phyloP scores from a whole-genome alignment of 495 filamentous ascomycete genomes.

The Penicillium nucicola region DNA sequence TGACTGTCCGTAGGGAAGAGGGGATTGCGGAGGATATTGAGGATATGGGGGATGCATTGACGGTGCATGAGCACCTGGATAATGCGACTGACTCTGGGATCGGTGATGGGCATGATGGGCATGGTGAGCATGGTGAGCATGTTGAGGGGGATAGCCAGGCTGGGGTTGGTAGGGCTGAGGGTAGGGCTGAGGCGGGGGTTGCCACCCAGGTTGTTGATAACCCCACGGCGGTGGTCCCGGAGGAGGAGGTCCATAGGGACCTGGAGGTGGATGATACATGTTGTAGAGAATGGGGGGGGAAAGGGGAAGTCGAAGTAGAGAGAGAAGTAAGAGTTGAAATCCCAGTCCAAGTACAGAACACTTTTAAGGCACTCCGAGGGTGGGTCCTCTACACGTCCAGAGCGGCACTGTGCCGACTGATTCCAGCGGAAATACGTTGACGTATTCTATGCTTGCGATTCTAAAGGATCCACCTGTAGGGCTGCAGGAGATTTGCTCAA shows the following conservation, averaged over 20 bases:
- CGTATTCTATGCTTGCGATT: too few species aligned
- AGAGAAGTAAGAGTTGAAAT: too few species aligned
- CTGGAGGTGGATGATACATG: conserved; percentile 8
- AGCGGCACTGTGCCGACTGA: neutral
- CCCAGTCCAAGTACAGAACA: neutral
- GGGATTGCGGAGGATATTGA: conserved; percentile 17
- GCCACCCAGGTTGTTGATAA: conserved; percentile 23
- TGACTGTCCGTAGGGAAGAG: conserved; percentile 8
- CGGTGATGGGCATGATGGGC: neutral
- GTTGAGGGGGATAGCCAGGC: neutral
- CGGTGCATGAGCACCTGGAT: conserved; percentile 8
- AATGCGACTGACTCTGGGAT: neutral
- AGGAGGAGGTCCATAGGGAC: conserved; percentile 31
- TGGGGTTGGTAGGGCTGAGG: conserved; percentile 18
- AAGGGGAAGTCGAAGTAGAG: neutral
- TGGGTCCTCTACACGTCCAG: neutral
- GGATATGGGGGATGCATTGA: conserved; percentile 15
- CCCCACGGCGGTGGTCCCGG: conserved; percentile 22
- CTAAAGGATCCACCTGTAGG: conserved; percentile 10
- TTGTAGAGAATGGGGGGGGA: neutral
- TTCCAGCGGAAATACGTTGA: too few species aligned
- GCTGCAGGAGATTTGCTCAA: conserved; percentile 8
- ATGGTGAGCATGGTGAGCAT: neutral
- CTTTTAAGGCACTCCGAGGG: neutral
- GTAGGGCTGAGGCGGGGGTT: conserved; percentile 23